Evolutionary conservation across 768 basidiomycete species (phyloP).

Genomic region (Tremella fuciformis): DNA sequence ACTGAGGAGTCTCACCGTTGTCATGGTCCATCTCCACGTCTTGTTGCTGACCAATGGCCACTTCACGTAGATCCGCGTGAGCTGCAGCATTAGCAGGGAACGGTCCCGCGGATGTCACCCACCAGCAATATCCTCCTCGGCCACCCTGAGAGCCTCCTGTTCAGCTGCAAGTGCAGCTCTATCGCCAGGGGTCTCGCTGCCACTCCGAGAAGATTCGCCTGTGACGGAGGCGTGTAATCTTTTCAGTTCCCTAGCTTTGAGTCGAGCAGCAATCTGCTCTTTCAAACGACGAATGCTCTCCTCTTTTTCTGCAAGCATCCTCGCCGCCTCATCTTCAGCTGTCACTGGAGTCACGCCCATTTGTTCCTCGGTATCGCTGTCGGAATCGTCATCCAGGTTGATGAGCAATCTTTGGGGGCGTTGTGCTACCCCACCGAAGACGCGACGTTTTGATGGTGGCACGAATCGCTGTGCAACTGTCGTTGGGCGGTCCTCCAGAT

Average conservation of each 20-base stretch:
- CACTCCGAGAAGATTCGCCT: constrained; percentile 1
- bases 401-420: constrained; percentile 28
- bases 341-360: background rate
- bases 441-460: constrained; percentile 15
- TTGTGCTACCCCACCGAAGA: constrained; percentile 25
- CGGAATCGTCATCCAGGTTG: constrained; percentile 29
- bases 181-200: background rate
- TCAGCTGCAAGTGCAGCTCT: background rate
- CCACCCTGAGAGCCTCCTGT: constrained; percentile 1
- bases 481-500: constrained; percentile 33
- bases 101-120: background rate
- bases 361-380: constrained; percentile 19
- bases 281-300: constrained; percentile 31
- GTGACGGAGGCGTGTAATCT: background rate
- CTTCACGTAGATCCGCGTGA: background rate
- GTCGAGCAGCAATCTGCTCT: constrained; percentile 33
- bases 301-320: constrained; percentile 39
- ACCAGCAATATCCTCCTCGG: background rate
- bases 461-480: constrained; percentile 19
- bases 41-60: too few species aligned
- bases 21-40: too few species aligned
- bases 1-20: too few species aligned
- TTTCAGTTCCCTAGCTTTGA: constrained; percentile 24
- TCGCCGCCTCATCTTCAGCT: constrained; percentile 14
- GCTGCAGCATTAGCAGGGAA: background rate